Base-by-base conservation (phyloP, 2,329 filamentous ascomycete species). In the Teratosphaeria nubilosa region DNA sequence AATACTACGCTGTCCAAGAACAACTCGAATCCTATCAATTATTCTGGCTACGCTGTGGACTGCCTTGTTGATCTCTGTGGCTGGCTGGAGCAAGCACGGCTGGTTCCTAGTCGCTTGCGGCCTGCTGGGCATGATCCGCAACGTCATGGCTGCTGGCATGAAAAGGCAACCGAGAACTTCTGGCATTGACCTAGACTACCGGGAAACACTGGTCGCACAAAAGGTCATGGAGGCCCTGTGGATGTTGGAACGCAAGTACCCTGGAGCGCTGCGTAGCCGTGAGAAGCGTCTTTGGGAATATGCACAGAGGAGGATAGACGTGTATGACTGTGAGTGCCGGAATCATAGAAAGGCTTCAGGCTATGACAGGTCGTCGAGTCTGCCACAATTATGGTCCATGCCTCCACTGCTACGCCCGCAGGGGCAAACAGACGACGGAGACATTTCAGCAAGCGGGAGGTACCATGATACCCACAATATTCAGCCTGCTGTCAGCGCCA, bases 21-120 rank as follows among this genome's bases (percentile, higher is more conserved):
- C 55, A 1, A 69, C 68, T 16, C 58, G 70, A 5, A 11, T 34
- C 65, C 2, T 55, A 58, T 62, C 65, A 11, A 55, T 69, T 5
- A 30, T 65, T 1, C 60, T 74, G 13, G 68, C 72, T 1, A 50
- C 70, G 0, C 37, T 75, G 9, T 78, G 75, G 77, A 64, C 76
- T 2, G 61, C 71, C 1, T 67, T 79, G 2, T 68, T 78, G 1
- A 73, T 78, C 25, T 72, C 70, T 1, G 73, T 71, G 0, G 65
- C 73, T 0, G 75, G 73, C 10, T 58, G 54, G 54, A 27, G 30
- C 30, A 20, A 54, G 22, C 52, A 54, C 25, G 27, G n/a, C 30
- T 54, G 52, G 52, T 54, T 54, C 52, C n/a, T 54, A 9, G n/a
- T 54, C 5, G 3, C 4, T 11, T 27, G 24, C 10, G 52, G 52